A percentile compares a stretch with the other conserved stretches of the same genome.
Evolutionary conservation across 768 basidiomycete species (phyloP).

Genomic region (Sporobolomyces phaffii): DNA sequence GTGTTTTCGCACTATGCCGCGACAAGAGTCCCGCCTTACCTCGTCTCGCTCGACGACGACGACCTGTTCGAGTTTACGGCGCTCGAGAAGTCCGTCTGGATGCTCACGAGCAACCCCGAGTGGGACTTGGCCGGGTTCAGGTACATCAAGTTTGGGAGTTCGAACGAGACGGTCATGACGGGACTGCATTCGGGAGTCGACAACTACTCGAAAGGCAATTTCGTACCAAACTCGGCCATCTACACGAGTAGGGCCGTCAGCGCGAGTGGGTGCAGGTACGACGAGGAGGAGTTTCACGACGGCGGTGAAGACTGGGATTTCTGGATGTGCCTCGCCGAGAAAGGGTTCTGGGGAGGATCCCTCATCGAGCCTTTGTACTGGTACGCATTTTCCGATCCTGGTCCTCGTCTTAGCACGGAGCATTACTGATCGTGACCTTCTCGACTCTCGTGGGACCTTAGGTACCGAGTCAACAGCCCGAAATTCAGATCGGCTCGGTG

Average conservation of each 20-base stretch:
- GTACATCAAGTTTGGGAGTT: conserved; percentile 39
- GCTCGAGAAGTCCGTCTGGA: conserved; percentile 39
- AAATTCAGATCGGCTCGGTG: conserved; percentile 30
- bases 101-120: conserved; percentile 35
- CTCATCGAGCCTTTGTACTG: conserved; percentile 36
- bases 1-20: not conserved
- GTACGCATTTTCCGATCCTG: not conserved
- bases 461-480: conserved; percentile 38
- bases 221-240: conserved; percentile 36
- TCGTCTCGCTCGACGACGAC: conserved; percentile 37
- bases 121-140: conserved; percentile 36
- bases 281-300: conserved; percentile 25
- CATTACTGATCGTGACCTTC: too few relatives aligned
- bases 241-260: conserved; percentile 8
- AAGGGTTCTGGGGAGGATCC: conserved; percentile 38
- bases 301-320: conserved; percentile 42
- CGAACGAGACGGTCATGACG: conserved; percentile 38
- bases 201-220: conserved; percentile 34
- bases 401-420: not conserved
- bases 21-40: conserved; percentile 19
- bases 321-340: conserved; percentile 39
- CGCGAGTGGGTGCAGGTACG: conserved; percentile 25
- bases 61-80: conserved; percentile 40
- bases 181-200: conserved; percentile 27
- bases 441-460: not conserved